Conservation (phyloP, 495 filamentous ascomycete genomes). For the Trichoderma erinaceum region DNA sequence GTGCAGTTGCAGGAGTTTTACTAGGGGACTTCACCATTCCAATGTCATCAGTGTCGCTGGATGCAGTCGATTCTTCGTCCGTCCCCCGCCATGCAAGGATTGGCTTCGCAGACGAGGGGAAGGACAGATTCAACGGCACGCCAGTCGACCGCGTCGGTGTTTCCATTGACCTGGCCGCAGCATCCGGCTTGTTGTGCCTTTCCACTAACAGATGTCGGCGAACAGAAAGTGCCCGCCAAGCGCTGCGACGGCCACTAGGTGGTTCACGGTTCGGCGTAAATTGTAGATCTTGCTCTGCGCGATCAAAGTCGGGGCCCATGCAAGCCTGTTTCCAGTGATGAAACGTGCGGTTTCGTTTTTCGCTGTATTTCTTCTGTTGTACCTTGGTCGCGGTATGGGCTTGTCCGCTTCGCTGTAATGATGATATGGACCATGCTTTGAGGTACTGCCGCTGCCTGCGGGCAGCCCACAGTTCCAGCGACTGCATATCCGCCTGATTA, state of each 20-base stretch:
- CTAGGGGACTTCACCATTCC: neutral
- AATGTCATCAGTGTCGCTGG: neutral
- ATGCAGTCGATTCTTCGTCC: neutral
- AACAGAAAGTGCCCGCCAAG: neutral
- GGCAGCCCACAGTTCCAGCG: neutral
- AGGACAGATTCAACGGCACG: neutral
- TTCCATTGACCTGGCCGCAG: neutral
- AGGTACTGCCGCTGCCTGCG: constrained; percentile 8
- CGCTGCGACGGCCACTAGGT: neutral
- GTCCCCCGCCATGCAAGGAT: neutral
- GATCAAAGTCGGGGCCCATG: neutral
- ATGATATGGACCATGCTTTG: constrained; percentile 13
- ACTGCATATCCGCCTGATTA: neutral
- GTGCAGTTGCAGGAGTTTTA: neutral
- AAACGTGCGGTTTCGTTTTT: neutral
- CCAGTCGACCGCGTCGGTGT: constrained; percentile 2
- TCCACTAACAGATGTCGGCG: neutral
- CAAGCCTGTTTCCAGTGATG: constrained; percentile 4
- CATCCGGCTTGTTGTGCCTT: neutral
- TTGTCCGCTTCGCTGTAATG: constrained; percentile 11
- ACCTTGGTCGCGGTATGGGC: constrained; percentile 9
- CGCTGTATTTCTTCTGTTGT: neutral
- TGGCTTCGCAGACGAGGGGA: neutral
- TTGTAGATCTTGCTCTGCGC: neutral
- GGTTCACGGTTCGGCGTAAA: neutral